These are phyloP conservation scores for Fusarium praegraminearum DNA, from an alignment of 2,329 filamentous ascomycete genomes.

Conservation along the genomic window DNA sequence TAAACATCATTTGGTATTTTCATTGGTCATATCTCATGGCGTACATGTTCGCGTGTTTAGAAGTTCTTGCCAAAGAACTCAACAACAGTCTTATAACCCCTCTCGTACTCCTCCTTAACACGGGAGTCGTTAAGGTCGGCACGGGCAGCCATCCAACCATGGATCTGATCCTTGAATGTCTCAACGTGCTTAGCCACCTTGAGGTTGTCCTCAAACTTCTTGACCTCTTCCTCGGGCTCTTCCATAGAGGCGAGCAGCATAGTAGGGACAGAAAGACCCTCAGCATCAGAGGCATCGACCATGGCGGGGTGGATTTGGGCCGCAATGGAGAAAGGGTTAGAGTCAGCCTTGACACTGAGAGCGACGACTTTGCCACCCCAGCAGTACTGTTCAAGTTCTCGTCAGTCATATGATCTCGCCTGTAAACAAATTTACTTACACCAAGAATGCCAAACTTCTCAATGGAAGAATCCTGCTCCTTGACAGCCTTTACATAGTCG, in stretches of 20 bases:
- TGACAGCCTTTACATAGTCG: constrained; percentile 65
- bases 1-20: neutral
- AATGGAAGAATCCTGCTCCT: constrained; percentile 65
- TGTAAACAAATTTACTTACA: constrained; percentile 53
- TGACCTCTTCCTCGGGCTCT: constrained; percentile 66
- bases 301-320: constrained; percentile 71
- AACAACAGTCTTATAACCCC: constrained; percentile 70
- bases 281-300: constrained; percentile 72
- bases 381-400: constrained; percentile 62
- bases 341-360: constrained; percentile 61
- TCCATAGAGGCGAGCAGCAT: constrained; percentile 75
- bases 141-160: constrained; percentile 80
- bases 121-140: constrained; percentile 67
- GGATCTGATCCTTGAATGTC: constrained; percentile 74
- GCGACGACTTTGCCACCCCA: constrained; percentile 78
- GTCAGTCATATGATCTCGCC: constrained; percentile 1
- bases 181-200: constrained; percentile 70
- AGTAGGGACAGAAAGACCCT: constrained; percentile 70
- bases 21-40: constrained; percentile 25
- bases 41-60: constrained; percentile 37
- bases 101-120: constrained; percentile 71
- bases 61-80: constrained; percentile 68
- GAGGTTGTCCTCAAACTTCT: constrained; percentile 67
- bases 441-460: constrained; percentile 72
- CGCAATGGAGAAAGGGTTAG: constrained; percentile 67